These are phyloP conservation scores for Penicillium chermesinum DNA, from an alignment of 495 filamentous ascomycete species.

Conservation along the genomic window DNA sequence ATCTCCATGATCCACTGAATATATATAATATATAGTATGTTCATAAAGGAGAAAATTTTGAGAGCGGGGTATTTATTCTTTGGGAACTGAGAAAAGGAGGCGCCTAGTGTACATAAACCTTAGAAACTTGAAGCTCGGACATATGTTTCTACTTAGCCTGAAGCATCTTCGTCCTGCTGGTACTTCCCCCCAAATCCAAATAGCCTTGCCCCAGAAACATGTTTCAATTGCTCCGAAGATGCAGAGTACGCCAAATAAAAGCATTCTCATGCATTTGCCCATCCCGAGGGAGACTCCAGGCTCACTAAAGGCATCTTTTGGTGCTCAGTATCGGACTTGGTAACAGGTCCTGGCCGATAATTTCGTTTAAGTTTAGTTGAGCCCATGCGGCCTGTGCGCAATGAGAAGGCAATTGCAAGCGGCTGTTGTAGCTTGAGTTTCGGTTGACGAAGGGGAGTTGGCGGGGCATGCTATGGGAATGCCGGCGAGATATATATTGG, in stretches of 20 bases:
- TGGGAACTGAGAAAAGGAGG: neutral
- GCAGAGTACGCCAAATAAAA: conserved; percentile 12
- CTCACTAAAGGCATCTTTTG: conserved; percentile 1
- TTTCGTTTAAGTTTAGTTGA: neutral
- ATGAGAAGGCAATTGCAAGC: neutral
- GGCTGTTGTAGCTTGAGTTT: neutral
- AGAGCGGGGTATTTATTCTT: neutral
- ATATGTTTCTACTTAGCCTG: neutral
- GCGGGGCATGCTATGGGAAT: too few relatives aligned
- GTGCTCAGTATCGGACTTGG: neutral
- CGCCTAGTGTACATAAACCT: neutral
- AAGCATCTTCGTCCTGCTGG: neutral
- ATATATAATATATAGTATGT: neutral
- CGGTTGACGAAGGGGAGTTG: too few relatives aligned
- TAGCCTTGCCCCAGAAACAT: conserved; percentile 68
- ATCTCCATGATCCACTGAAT: neutral
- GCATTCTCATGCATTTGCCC: conserved; percentile 16
- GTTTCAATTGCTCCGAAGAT: conserved; percentile 49
- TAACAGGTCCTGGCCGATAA: neutral
- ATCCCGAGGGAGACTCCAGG: conserved; percentile 11
- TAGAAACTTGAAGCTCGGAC: neutral
- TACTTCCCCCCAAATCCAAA: conserved; percentile 46
- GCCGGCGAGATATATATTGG: too few relatives aligned
- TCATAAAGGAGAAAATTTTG: neutral
- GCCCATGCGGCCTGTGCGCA: neutral